Percentiles rank a stretch among this genome's conserved stretches.
These are phyloP conservation scores for Pseudopithomyces chartarum DNA, from an alignment of 2,329 filamentous ascomycete species.

Conservation along the genomic window DNA sequence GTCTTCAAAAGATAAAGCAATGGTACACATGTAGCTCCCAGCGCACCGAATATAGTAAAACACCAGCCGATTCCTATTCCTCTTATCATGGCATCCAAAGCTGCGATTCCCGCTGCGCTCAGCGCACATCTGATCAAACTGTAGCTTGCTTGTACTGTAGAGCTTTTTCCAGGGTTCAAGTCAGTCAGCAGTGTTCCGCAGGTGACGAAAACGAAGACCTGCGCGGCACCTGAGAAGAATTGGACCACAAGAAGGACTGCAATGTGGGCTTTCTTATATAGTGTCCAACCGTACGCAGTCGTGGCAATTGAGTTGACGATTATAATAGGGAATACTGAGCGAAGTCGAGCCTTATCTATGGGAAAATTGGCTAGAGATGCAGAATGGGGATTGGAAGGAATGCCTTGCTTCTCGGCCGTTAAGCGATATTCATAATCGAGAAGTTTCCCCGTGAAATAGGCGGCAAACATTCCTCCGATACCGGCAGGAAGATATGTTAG, in stretches of 20 bases:
- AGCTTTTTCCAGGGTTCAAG: constrained; percentile 1
- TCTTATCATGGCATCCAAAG: neutral
- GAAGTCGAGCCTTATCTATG: too few species aligned
- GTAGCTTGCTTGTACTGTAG: constrained; percentile 1
- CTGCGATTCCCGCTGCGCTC: neutral
- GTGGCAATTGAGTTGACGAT: neutral
- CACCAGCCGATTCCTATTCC: constrained; percentile 1
- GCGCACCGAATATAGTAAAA: neutral
- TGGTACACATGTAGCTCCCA: neutral
- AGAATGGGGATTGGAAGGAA: too few species aligned
- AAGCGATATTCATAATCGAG: too few species aligned
- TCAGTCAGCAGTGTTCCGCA: constrained; percentile 4
- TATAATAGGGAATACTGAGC: neutral
- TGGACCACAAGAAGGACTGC: neutral
- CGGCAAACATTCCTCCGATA: too few species aligned
- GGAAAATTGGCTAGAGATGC: too few species aligned
- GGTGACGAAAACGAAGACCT: neutral
- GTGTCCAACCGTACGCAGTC: neutral
- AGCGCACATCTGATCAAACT: neutral
- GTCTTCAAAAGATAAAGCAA: neutral
- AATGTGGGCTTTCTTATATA: neutral
- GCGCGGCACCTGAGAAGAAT: neutral
- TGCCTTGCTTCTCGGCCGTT: too few species aligned
- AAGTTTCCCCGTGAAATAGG: too few species aligned
- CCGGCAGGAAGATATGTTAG: too few species aligned